Evolutionary conservation across 2,329 filamentous ascomycete genomes (phyloP).

Genomic region (Zymoseptoria brevis): DNA sequence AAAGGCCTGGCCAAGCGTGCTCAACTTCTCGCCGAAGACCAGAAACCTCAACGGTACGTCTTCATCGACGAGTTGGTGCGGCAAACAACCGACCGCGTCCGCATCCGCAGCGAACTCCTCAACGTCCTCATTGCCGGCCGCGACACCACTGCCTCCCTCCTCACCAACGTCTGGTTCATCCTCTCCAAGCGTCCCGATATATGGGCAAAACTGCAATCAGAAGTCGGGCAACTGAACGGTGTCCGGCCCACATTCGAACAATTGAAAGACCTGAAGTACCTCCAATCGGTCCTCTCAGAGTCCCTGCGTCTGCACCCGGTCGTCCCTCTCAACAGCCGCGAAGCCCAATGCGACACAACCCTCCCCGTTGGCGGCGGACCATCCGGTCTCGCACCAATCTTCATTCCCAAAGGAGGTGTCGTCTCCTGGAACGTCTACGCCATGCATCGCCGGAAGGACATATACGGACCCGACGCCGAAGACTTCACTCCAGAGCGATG

Average conservation of each 20-base stretch:
- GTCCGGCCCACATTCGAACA: slow-evolving; percentile 36
- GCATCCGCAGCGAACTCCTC: slow-evolving; percentile 43
- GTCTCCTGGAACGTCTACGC: slow-evolving; percentile 59
- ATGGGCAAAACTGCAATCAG: slow-evolving; percentile 24
- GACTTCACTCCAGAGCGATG: slow-evolving; percentile 27
- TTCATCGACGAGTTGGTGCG: slow-evolving; percentile 43
- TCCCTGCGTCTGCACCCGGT: slow-evolving; percentile 68
- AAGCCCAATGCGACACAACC: slow-evolving; percentile 63
- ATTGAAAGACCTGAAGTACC: slow-evolving; percentile 31
- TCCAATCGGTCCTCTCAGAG: slow-evolving; percentile 62
- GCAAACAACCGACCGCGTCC: slow-evolving; percentile 40
- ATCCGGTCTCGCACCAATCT: slow-evolving; percentile 50
- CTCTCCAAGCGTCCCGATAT: slow-evolving; percentile 26
- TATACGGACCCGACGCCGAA: slow-evolving; percentile 28
- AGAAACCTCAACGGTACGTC: slow-evolving; percentile 35
- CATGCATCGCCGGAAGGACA: slow-evolving; percentile 23
- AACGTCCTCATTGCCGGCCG: slow-evolving; percentile 47
- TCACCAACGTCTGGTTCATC: slow-evolving; percentile 39
- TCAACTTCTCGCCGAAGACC: slow-evolving; percentile 25
- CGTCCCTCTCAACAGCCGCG: slow-evolving; percentile 71
- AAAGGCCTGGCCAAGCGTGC: slow-evolving; percentile 33
- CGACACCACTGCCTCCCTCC: slow-evolving; percentile 47
- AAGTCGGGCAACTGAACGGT: slow-evolving; percentile 22
- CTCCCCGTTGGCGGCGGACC: slow-evolving; percentile 57
- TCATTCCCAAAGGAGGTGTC: slow-evolving; percentile 57